Evolutionary conservation across 1,139 yeast genomes (phyloP).

Genomic region (Yamadazyma taylorii): DNA sequence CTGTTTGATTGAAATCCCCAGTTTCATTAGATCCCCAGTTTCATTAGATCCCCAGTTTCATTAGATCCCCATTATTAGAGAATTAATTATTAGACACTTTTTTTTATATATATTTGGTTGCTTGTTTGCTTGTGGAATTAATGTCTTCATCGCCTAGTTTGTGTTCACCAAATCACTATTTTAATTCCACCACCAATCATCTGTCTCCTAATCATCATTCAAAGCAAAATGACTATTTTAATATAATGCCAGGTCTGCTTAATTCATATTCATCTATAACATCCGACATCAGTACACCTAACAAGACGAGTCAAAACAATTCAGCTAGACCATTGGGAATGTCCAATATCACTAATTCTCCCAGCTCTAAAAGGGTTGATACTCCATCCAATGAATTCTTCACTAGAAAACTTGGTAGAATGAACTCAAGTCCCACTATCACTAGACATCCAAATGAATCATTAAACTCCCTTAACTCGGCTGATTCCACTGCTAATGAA

Average conservation of each 20-base stretch:
- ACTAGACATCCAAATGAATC: conserved; percentile 17
- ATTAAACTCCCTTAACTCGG: conserved; percentile 19
- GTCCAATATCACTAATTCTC: not conserved
- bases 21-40: too few species aligned
- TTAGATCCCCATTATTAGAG: too few species aligned
- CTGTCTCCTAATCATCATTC: conserved; percentile 15
- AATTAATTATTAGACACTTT: too few species aligned
- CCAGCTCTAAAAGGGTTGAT: not conserved
- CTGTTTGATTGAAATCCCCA: too few species aligned
- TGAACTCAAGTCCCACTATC: conserved; percentile 8
- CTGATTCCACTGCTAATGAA: conserved; percentile 20
- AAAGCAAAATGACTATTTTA: conserved; percentile 5
- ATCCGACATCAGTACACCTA: too few species aligned
- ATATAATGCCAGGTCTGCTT: not conserved
- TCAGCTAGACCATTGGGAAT: too few species aligned
- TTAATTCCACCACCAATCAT: too few species aligned
- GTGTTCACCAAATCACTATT: conserved; percentile 7
- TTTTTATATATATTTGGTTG: not conserved
- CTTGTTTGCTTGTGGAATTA: not conserved
- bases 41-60: too few species aligned
- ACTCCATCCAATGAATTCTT: conserved; percentile 5
- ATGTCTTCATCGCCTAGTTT: conserved; percentile 18
- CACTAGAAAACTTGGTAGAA: conserved; percentile 5
- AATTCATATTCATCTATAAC: not conserved
- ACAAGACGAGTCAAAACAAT: too few species aligned